Evolutionary conservation across 805 yeast species (phyloP).

Genomic region (Schwanniomyces pseudopolymorphus): DNA sequence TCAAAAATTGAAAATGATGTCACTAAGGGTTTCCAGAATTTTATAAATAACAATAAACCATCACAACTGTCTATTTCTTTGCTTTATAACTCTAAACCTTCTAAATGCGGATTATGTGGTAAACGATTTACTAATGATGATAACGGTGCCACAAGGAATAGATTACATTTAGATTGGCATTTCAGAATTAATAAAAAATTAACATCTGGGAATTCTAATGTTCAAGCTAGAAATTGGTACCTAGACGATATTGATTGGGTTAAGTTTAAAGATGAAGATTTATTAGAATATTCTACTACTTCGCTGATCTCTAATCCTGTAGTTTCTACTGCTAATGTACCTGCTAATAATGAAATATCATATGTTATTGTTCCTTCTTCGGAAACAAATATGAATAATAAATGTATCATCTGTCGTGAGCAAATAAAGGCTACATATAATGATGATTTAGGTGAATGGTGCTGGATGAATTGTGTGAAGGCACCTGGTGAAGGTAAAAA

Average conservation of each 20-base stretch:
- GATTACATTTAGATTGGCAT: slow-evolving; percentile 92
- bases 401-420: slow-evolving; percentile 43
- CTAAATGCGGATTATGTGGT: slow-evolving; percentile 89
- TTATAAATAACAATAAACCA: slow-evolving; percentile 37
- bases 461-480: slow-evolving; percentile 40
- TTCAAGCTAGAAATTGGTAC: slow-evolving; percentile 83
- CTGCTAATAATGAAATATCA: slow-evolving; percentile 12
- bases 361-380: slow-evolving; percentile 69
- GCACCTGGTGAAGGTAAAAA: slow-evolving; percentile 35
- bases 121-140: slow-evolving; percentile 69
- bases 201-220: slow-evolving; percentile 29
- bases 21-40: slow-evolving; percentile 28
- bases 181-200: slow-evolving; percentile 84
- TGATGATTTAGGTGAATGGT: slow-evolving; percentile 47
- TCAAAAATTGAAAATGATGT: slow-evolving; percentile 18
- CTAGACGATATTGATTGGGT: slow-evolving; percentile 72
- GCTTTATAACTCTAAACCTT: slow-evolving; percentile 60
- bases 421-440: slow-evolving; percentile 42
- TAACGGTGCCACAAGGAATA: slow-evolving; percentile 52
- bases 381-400: slow-evolving; percentile 51
- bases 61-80: slow-evolving; percentile 31
- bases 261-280: slow-evolving; percentile 64
- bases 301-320: slow-evolving; percentile 3
- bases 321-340: background rate
- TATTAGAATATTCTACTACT: slow-evolving; percentile 34